phyloP scores from a whole-genome alignment of 805 yeast species.

The Wickerhamiella siamensis region DNA sequence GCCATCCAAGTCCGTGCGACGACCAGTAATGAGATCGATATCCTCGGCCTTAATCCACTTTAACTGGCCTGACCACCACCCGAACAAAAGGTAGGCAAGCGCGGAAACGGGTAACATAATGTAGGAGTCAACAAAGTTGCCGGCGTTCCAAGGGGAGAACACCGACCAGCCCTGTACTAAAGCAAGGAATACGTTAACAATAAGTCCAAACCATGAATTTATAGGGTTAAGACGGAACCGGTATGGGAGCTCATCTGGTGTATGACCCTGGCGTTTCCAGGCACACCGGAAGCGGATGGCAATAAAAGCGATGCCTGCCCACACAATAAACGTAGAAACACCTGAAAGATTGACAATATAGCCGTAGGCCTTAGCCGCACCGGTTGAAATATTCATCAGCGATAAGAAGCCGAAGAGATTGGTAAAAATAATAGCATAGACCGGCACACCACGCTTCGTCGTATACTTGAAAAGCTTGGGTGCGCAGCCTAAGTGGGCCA shows the following conservation, averaged over 20 bases:
- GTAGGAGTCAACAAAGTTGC: slow-evolving; percentile 44
- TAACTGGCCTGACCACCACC: slow-evolving; percentile 26
- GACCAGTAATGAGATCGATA: slow-evolving; percentile 29
- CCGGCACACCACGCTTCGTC: slow-evolving; percentile 49
- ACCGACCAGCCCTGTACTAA: slow-evolving; percentile 55
- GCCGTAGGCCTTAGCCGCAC: slow-evolving; percentile 44
- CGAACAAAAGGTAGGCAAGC: slow-evolving; percentile 28
- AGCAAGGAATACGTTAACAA: slow-evolving; percentile 38
- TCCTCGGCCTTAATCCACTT: slow-evolving; percentile 28
- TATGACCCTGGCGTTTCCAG: slow-evolving; percentile 29
- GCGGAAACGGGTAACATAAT: slow-evolving; percentile 46
- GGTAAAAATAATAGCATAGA: slow-evolving; percentile 40
- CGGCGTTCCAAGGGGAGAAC: slow-evolving; percentile 45
- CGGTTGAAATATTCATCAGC: slow-evolving; percentile 41
- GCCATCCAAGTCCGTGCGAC: slow-evolving; percentile 14
- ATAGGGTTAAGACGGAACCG: slow-evolving; percentile 38
- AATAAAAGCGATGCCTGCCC: slow-evolving; percentile 45
- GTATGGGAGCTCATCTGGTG: slow-evolving; percentile 35
- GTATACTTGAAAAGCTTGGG: slow-evolving; percentile 41
- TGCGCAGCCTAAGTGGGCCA: slow-evolving; percentile 48
- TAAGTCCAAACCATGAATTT: slow-evolving; percentile 35
- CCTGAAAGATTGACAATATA: slow-evolving; percentile 53
- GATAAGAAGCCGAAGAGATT: slow-evolving; percentile 38
- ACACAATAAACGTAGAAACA: slow-evolving; percentile 51
- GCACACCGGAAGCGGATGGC: slow-evolving; percentile 44